Evolutionary conservation across 805 yeast genomes (phyloP), one percentile per base, ranked within the genome.

Genomic region (Cyberlindnera meyerae): DNA sequence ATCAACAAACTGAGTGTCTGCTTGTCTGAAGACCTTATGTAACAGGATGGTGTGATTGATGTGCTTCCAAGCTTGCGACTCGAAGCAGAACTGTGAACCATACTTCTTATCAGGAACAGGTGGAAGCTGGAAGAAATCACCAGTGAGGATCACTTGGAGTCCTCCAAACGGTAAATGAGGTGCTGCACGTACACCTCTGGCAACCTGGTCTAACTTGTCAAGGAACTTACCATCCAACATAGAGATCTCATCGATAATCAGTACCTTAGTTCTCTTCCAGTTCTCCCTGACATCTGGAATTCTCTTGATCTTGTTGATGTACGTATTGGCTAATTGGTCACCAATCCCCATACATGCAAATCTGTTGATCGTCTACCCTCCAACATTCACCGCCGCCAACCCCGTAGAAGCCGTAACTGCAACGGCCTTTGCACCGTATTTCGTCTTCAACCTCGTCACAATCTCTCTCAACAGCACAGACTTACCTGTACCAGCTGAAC

Each of bases 331-430:
- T 0, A 62, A 71, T 3, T 67, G 35, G 8, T 76, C 85, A 72
- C 85, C 30, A 61, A 88, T 58, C 0, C 97, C 97, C 36, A 88
- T 74, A 1, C 95, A 94, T 0, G 95, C 75, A 63, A 80, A 87
- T 51, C 83, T 70, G 58, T 90, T 95, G 20, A 93, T 66, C 0
- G 98, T 93, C 21, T 73, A 75, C 17, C 98, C 98, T 3, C 94
- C 95, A 49, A 93, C 83, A 51, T 88, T 87, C 28, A 87, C 82
- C 0, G 97, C 98, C 0, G 98, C 98, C 43, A 93, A 65, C 1
- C 98, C 98, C 0, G 98, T 93, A 0, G 96, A 84, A 0, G 98
- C 98, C 0, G 97, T 87, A 4, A 93, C 77, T 0, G 94, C 96
- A 4, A 93, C 85, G 0, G 66, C 59, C 7, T 22, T 34, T 2